Conservation (phyloP, 2,329 filamentous ascomycete species). For the Arthrobotrys entomopaga region DNA sequence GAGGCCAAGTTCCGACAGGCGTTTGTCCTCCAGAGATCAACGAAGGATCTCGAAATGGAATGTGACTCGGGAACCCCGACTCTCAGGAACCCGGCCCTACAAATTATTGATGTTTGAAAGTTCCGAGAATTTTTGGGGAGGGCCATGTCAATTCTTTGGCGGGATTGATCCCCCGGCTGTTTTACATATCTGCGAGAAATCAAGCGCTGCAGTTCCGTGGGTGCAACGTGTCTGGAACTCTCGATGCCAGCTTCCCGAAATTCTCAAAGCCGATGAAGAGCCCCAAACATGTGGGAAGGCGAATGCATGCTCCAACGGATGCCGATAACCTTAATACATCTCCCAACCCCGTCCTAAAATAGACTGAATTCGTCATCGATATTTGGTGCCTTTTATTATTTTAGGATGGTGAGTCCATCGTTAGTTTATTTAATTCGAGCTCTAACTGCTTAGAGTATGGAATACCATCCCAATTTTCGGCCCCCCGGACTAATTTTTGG, state of each 20-base stretch:
- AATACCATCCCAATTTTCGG: not conserved
- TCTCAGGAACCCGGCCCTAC: constrained; percentile 24
- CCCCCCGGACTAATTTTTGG: constrained; percentile 1
- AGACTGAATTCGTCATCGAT: constrained; percentile 5
- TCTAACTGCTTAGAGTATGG: not conserved
- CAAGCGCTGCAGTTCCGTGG: not conserved
- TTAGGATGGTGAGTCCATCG: constrained; percentile 14
- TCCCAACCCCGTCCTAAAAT: constrained; percentile 1
- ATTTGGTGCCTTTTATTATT: not conserved
- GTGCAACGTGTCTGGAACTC: not conserved
- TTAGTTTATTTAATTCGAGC: constrained; percentile 4
- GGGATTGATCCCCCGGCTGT: constrained; percentile 27
- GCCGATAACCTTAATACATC: constrained; percentile 40
- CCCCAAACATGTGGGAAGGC: constrained; percentile 24
- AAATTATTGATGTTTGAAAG: constrained; percentile 22
- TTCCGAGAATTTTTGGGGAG: constrained; percentile 33
- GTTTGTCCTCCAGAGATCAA: constrained; percentile 9
- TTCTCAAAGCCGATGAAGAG: constrained; percentile 10
- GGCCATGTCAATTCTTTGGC: constrained; percentile 25
- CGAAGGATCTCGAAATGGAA: not conserved
- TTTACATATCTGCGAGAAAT: constrained; percentile 15
- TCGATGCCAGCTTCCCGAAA: constrained; percentile 9
- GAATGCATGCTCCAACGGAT: constrained; percentile 34
- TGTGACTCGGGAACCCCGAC: constrained; percentile 42
- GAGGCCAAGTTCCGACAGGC: constrained; percentile 51